Conservation (phyloP, 2,329 filamentous ascomycete species). For the Epichloe uncinata region DNA sequence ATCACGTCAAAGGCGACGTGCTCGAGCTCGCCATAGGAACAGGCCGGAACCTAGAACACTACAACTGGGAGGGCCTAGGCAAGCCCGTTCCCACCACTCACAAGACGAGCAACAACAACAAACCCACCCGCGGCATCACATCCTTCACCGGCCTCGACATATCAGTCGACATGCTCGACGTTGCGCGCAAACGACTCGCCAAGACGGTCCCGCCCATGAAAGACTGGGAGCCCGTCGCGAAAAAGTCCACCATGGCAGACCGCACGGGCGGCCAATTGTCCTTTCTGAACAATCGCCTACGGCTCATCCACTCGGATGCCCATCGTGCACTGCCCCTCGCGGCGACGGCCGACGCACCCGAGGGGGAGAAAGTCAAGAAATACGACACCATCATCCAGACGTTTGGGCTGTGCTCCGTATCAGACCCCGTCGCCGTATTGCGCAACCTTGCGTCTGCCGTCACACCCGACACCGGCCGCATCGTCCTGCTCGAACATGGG, state of each 20-base stretch:
- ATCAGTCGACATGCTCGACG: constrained; percentile 44
- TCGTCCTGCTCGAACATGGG: constrained; percentile 50
- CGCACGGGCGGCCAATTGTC: constrained; percentile 23
- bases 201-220: constrained; percentile 27
- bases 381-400: constrained; percentile 54
- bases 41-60: constrained; percentile 46
- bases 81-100: background rate
- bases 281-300: constrained; percentile 28
- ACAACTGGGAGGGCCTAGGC: constrained; percentile 37
- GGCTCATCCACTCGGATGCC: constrained; percentile 37
- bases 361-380: constrained; percentile 17
- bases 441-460: constrained; percentile 38
- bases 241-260: constrained; percentile 20
- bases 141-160: constrained; percentile 52
- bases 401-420: constrained; percentile 51
- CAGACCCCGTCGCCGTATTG: constrained; percentile 40
- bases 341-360: constrained; percentile 9
- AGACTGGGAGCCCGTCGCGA: constrained; percentile 18
- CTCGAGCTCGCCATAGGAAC: constrained; percentile 51
- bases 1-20: constrained; percentile 39
- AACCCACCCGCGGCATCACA: constrained; percentile 20
- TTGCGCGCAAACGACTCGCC: constrained; percentile 40
- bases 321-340: constrained; percentile 28
- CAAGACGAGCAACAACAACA: background rate
- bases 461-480: constrained; percentile 41